Evolutionary conservation across 139 green algal species (phyloP), one percentile per base, ranked within the genome.

Genomic region (Micromonas commoda): DNA sequence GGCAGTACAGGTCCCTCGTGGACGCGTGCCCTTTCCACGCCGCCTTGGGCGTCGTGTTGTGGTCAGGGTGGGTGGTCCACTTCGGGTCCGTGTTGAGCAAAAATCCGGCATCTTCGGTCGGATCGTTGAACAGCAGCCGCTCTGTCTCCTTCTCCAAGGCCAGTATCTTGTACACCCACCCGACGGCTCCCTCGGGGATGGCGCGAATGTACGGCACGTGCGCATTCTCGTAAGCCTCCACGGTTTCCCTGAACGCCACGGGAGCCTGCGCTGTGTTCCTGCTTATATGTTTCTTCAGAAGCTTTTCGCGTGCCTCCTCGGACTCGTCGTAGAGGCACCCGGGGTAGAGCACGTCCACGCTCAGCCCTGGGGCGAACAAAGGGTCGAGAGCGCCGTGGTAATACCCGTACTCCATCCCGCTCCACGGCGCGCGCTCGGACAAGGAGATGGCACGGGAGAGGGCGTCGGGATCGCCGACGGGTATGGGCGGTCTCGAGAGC

Each of bases 161-260:
- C n/a, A 77, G 57, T 39, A 77, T 77, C 52, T 77, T 66, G n/a
- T 66, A 39, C 71, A 77, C 71, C 71, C 71, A 77, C 39, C 5
- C 45, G 5, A 54, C 66, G 28, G 71, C 71, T 3, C n/a, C n/a
- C 6, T 2, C 4, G 9, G 71, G 71, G 13, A 77, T 77, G 6
- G n/a, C 71, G 37, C 23, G 28, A n/a, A 77, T 77, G 71, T 77
- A 77, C 71, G 71, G 31, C 71, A 63, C 5, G 51, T 77, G 71
- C 45, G n/a, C 45, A 23, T 13, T n/a, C 3, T 19, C 24, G 35
- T 77, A 77, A 26, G 24, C 31, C 3, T 38, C 21, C 31, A 51
- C 45, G 4, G 16, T 77, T 51, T 77, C 71, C 2, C 71, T 16
- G 9, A 66, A n/a, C n/a, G 38, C n/a, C 6, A 68, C 26, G 45